Base-by-base conservation (phyloP, 2,329 filamentous ascomycete genomes). In the Xylariaceae sp. region DNA sequence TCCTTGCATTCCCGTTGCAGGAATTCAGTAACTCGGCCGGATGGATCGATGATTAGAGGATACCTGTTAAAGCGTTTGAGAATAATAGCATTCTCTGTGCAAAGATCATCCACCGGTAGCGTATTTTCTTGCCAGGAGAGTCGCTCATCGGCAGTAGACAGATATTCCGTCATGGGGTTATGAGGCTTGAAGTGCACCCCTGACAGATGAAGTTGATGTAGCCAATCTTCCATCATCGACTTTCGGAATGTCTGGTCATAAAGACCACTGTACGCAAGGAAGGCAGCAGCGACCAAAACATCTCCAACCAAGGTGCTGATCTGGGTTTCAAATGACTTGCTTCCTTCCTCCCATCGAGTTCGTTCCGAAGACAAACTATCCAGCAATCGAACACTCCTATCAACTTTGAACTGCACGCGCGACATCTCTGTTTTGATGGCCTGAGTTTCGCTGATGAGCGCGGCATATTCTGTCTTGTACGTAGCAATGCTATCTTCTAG, bases 221-320 rank as follows among this genome's bases (percentile, higher is more conserved):
- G 80, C 94, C 94, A 99, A 71, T 99, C 94, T 63, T 99, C 94
- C 73, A 94, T 84, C 91, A 99, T 96, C 6, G 87, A 86, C 74
- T 96, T 96, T 68, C 94, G 86, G 83, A 96, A 97, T 57, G 94
- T 94, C 69, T 99, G 95, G 69, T 99, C 94, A 69, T 96, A 99
- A 49, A 97, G 85, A 73, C 94, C 94, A 67, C 89, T 90, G 72
- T 99, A 99, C 11, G 95, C 94, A 60, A 99, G 79, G 80, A 97
- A 97, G 6, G 92, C 95, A 4, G 95, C 90, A n/a, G 94, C 94
- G 49, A 96, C 87, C 57, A 99, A 80, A 48, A 96, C 92, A 68
- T 99, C 94, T 58, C 94, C 94, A 39, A 99, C 89, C 50, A 99
- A 84, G 2, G 94, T 99, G 71, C 89, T 88, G 69, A 99, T 97